Evolutionary conservation across 2,329 filamentous ascomycete species (phyloP).

Genomic region (Aspergillus candidus): DNA sequence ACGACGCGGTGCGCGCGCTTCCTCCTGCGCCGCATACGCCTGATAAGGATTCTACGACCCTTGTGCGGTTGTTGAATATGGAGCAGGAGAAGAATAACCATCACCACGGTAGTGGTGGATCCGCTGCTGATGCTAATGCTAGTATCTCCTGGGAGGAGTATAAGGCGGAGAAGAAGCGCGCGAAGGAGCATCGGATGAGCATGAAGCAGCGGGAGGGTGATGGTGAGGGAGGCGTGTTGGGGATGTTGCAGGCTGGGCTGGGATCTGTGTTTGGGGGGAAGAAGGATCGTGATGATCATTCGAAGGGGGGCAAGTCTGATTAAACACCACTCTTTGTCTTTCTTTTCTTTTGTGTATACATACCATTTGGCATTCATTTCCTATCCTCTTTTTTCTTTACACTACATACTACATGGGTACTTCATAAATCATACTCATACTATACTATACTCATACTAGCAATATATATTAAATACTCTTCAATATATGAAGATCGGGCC

Average conservation of each 20-base stretch:
- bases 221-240: conserved; percentile 12
- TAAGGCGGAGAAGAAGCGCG: conserved; percentile 23
- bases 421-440: not conserved
- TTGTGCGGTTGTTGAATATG: conserved; percentile 17
- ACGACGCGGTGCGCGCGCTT: conserved; percentile 44
- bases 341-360: conserved; percentile 1
- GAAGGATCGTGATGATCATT: not conserved
- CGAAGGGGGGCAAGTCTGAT: not conserved
- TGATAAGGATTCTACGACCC: conserved; percentile 15
- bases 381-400: not conserved
- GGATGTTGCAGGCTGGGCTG: conserved; percentile 2
- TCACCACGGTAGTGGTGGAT: not conserved
- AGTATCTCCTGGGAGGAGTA: conserved; percentile 32
- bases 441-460: too few relatives aligned
- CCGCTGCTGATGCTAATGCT: conserved; percentile 7
- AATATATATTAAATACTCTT: too few relatives aligned
- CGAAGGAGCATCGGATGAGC: conserved; percentile 23
- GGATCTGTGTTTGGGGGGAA: conserved; percentile 3
- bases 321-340: not conserved
- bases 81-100: conserved; percentile 13
- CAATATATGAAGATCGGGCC: too few relatives aligned
- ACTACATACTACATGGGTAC: not conserved
- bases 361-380: conserved; percentile 1
- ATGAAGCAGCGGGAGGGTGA: conserved; percentile 16
- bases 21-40: conserved; percentile 10